Percentiles rank a stretch among this genome's conserved stretches.
phyloP scores from a whole-genome alignment of 2,329 filamentous ascomycete genomes.

The Penicillium sumatraense region DNA sequence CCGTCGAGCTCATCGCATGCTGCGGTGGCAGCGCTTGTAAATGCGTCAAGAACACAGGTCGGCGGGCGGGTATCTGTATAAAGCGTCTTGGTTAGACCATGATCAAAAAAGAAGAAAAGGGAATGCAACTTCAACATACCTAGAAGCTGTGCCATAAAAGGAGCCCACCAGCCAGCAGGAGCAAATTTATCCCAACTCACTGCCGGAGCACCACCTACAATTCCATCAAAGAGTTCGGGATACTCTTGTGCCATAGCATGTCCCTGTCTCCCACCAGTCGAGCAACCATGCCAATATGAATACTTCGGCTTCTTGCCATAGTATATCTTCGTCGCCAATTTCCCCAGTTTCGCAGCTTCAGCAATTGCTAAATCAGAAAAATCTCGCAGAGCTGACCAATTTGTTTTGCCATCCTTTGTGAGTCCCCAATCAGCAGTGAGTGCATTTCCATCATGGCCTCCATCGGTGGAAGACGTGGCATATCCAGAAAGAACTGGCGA shows the following conservation, averaged over 20 bases:
- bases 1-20: slow-evolving; percentile 33
- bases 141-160: slow-evolving; percentile 13
- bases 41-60: slow-evolving; percentile 16
- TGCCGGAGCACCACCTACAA: slow-evolving; percentile 27
- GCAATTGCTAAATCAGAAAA: slow-evolving; percentile 9
- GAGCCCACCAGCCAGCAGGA: slow-evolving; percentile 16
- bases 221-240: slow-evolving; percentile 30
- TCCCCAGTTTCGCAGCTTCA: slow-evolving; percentile 12
- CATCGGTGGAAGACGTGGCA: slow-evolving; percentile 6
- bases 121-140: neutral
- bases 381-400: slow-evolving; percentile 9
- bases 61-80: slow-evolving; percentile 7
- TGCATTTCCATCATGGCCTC: neutral
- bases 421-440: neutral
- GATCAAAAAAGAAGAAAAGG: neutral
- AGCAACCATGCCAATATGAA: slow-evolving; percentile 23
- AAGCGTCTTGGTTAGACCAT: neutral
- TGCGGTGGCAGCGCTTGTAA: slow-evolving; percentile 12
- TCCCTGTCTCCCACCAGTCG: slow-evolving; percentile 25
- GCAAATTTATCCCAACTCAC: slow-evolving; percentile 14
- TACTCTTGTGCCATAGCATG: slow-evolving; percentile 22
- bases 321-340: slow-evolving; percentile 8
- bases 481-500: neutral
- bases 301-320: slow-evolving; percentile 6
- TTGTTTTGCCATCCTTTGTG: slow-evolving; percentile 1